Evolutionary conservation across 768 basidiomycete genomes (phyloP).

Genomic region (Trametes coccinea): DNA sequence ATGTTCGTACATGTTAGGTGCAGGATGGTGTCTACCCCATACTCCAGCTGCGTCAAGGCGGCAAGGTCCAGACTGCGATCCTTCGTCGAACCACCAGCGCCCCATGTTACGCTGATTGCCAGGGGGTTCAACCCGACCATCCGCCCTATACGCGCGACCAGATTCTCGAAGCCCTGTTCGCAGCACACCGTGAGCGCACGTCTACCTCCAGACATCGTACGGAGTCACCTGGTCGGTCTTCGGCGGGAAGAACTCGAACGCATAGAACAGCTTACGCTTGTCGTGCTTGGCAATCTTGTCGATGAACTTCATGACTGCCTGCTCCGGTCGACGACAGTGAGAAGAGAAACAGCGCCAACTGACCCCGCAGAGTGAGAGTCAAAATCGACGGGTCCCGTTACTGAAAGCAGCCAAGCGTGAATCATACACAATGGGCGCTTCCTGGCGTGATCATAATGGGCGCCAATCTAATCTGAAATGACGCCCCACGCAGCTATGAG

Average conservation of each 20-base stretch:
- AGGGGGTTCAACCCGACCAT: constrained; percentile 75
- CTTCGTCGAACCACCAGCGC: constrained; percentile 91
- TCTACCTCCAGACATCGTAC: constrained; percentile 6
- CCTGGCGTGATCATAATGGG: neutral
- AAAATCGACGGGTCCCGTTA: constrained; percentile 10
- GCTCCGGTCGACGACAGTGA: neutral
- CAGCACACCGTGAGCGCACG: constrained; percentile 7
- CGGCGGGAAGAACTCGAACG: constrained; percentile 97
- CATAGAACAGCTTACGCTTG: constrained; percentile 70
- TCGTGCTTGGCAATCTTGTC: constrained; percentile 59
- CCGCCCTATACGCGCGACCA: constrained; percentile 83
- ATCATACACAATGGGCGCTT: neutral
- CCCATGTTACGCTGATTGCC: constrained; percentile 95
- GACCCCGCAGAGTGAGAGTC: constrained; percentile 12
- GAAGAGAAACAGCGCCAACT: neutral
- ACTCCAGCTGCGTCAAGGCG: constrained; percentile 66
- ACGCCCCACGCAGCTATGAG: constrained; percentile 12
- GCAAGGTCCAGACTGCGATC: constrained; percentile 89
- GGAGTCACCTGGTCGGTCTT: constrained; percentile 77
- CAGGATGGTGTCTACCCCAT: constrained; percentile 83
- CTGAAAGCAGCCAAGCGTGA: neutral
- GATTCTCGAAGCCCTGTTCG: constrained; percentile 83
- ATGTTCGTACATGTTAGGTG: constrained; percentile 99
- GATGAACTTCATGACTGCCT: constrained; percentile 62
- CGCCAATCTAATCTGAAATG: constrained; percentile 18